phyloP scores from a whole-genome alignment of 2,329 filamentous ascomycete species.

The Xylaria multiplex region DNA sequence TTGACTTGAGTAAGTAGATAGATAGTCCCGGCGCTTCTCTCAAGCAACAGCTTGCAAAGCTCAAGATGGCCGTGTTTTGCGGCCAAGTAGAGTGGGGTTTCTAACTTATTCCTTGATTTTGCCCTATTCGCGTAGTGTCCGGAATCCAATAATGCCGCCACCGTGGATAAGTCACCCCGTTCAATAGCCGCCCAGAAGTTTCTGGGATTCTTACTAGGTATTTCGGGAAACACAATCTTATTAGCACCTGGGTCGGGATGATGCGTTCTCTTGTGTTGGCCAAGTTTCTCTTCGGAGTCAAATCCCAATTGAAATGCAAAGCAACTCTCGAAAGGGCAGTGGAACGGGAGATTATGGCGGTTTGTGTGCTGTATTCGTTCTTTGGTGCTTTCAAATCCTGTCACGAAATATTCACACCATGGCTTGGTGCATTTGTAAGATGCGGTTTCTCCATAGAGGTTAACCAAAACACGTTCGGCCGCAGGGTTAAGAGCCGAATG shows the following conservation, averaged over 20 bases:
- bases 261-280: not conserved
- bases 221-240: not conserved
- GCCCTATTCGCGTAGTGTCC: not conserved
- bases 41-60: not conserved
- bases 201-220: not conserved
- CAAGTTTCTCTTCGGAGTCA: not conserved
- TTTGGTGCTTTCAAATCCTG: constrained; percentile 14
- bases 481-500: not conserved
- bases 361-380: constrained; percentile 7
- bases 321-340: not conserved
- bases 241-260: not conserved
- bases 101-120: not conserved
- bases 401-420: constrained; percentile 25
- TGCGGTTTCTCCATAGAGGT: constrained; percentile 3
- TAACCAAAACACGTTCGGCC: not conserved
- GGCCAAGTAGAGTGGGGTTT: not conserved
- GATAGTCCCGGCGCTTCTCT: no score
- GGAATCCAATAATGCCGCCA: not conserved
- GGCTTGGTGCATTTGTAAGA: constrained; percentile 29
- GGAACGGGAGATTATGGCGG: constrained; percentile 14
- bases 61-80: not conserved
- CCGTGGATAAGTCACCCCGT: not conserved
- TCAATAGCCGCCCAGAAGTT: not conserved
- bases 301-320: constrained; percentile 15
- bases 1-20: no score